Conservation (phyloP, 495 filamentous ascomycete genomes). For the Neurospora tetraspora region DNA sequence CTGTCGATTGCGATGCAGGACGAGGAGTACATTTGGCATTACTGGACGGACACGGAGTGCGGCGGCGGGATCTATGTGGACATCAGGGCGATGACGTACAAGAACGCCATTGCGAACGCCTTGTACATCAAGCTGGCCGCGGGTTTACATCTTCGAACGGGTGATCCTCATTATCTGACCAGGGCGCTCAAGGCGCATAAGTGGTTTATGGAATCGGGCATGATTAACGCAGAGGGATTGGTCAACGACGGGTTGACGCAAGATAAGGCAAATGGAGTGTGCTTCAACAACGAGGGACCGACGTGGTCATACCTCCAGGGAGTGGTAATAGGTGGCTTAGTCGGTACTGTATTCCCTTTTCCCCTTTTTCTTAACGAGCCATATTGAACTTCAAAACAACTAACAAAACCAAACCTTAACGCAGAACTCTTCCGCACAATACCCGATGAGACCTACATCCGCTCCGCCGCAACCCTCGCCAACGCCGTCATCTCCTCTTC, state of each 20-base stretch:
- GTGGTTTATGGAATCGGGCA: conserved; percentile 53
- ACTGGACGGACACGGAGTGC: conserved; percentile 46
- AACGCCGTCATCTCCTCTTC: conserved; percentile 17
- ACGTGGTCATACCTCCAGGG: conserved; percentile 71
- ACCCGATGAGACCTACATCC: conserved; percentile 30
- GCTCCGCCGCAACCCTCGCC: conserved; percentile 47
- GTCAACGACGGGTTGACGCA: conserved; percentile 57
- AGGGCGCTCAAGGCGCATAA: conserved; percentile 48
- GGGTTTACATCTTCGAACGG: conserved; percentile 50
- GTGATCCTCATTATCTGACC: conserved; percentile 38
- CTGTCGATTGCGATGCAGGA: conserved; percentile 44
- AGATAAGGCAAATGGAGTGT: conserved; percentile 24
- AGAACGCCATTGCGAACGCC: conserved; percentile 64
- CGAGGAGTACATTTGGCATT: conserved; percentile 46
- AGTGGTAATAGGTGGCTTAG: conserved; percentile 56
- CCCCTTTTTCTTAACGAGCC: neutral
- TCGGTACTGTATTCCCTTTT: conserved; percentile 32
- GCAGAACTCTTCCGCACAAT: conserved; percentile 18
- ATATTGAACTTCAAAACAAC: conserved; percentile 24
- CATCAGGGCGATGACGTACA: conserved; percentile 42
- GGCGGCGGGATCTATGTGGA: conserved; percentile 51
- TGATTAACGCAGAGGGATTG: conserved; percentile 50
- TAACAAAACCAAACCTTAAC: conserved; percentile 1
- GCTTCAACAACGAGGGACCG: conserved; percentile 49
- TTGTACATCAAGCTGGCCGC: conserved; percentile 57